phyloP scores from a whole-genome alignment of 2,329 filamentous ascomycete species.

The Xylariomycetidae sp. region DNA sequence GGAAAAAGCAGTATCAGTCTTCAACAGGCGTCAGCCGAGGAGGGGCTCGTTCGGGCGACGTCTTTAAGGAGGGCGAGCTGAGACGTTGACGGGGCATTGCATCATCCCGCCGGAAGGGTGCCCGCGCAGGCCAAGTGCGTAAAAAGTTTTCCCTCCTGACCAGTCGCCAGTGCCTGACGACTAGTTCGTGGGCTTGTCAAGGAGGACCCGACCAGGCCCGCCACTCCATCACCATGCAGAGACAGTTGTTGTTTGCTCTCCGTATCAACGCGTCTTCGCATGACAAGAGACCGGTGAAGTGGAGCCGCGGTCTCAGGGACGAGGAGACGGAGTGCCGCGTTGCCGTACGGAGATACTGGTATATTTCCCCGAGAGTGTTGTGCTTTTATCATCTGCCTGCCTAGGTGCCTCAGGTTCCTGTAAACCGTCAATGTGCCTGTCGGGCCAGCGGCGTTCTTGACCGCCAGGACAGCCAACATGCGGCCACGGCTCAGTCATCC shows the following conservation, averaged over 20 bases:
- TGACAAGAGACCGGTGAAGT: slow-evolving; percentile 19
- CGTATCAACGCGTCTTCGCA: slow-evolving; percentile 3
- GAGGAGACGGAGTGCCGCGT: too few relatives aligned
- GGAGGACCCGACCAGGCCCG: slow-evolving; percentile 11
- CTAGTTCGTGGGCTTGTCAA: slow-evolving; percentile 8
- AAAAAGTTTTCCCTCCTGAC: slow-evolving; percentile 12
- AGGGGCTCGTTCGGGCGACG: slow-evolving; percentile 5
- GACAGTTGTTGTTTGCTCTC: slow-evolving; percentile 10
- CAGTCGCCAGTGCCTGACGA: too few relatives aligned
- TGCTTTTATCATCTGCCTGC: too few relatives aligned
- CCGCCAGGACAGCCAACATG: too few relatives aligned
- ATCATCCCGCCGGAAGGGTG: slow-evolving; percentile 10
- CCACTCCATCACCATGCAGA: slow-evolving; percentile 16
- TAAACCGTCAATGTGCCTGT: too few relatives aligned
- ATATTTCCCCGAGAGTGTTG: too few relatives aligned
- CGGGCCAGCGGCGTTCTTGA: too few relatives aligned
- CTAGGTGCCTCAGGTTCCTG: too few relatives aligned
- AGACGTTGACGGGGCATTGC: slow-evolving; percentile 9
- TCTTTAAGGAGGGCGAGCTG: slow-evolving; percentile 5
- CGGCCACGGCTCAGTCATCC: too few relatives aligned
- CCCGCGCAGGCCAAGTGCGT: slow-evolving; percentile 1
- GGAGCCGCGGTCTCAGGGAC: slow-evolving; percentile 10
- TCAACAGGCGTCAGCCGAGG: background rate
- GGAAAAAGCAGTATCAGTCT: background rate
- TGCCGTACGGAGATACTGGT: too few relatives aligned